Percentiles rank a stretch among this genome's conserved stretches.
Evolutionary conservation across 1,284 basidiomycete genomes (phyloP).

Genomic region (Sphaerobolus stellatus): DNA sequence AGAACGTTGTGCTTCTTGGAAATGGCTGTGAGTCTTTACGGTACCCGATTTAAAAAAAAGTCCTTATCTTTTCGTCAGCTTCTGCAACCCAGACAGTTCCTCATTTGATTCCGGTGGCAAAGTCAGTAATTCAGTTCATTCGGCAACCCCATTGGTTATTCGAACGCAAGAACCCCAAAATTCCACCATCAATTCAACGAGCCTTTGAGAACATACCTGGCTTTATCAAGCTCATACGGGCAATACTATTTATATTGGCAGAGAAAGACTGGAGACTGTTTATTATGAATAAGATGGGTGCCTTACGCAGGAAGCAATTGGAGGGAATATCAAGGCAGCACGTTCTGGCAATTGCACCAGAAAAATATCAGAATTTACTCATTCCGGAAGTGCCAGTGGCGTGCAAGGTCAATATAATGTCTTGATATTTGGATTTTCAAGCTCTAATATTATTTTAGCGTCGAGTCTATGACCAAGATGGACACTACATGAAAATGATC

Average conservation of each 20-base stretch:
- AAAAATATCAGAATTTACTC: slow-evolving; percentile 7
- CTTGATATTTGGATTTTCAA: neutral
- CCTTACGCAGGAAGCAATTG: neutral
- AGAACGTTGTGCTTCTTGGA: neutral
- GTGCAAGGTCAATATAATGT: neutral
- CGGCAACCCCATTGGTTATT: slow-evolving; percentile 1
- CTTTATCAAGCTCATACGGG: neutral
- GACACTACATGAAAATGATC: neutral
- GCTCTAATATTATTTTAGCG: neutral
- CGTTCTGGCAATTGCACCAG: neutral
- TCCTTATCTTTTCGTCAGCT: neutral
- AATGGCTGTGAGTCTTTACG: neutral
- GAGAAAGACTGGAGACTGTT: neutral
- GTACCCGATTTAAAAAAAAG: neutral
- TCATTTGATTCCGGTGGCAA: neutral
- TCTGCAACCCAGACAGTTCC: slow-evolving; percentile 1
- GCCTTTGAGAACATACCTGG: neutral
- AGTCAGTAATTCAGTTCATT: neutral
- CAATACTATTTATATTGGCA: neutral
- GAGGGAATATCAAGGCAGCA: neutral
- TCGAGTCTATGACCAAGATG: neutral
- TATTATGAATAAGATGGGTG: neutral
- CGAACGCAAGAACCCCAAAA: neutral
- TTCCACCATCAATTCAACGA: neutral
- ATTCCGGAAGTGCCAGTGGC: neutral